Conservation (phyloP, 192 early-diverging fungal genomes). For the Mortierella antarctica region DNA sequence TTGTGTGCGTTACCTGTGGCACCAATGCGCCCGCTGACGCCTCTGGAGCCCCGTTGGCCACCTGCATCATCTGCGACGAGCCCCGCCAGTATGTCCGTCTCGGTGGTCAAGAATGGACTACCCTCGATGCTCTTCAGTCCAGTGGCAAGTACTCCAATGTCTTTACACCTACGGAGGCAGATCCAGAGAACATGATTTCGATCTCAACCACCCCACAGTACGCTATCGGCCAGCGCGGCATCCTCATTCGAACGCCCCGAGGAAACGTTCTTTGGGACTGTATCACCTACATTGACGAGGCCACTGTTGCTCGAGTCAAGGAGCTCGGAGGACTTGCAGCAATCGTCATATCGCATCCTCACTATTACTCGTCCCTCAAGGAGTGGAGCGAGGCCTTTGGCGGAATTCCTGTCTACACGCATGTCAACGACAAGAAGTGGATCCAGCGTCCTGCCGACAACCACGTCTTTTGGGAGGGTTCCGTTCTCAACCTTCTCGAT, state of each 20-base stretch:
- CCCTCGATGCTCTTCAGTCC: slow-evolving; percentile 17
- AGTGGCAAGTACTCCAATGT: slow-evolving; percentile 21
- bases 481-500: slow-evolving; percentile 27
- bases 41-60: slow-evolving; percentile 6
- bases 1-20: slow-evolving; percentile 41
- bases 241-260: slow-evolving; percentile 29
- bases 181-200: slow-evolving; percentile 34
- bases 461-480: slow-evolving; percentile 45
- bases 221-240: slow-evolving; percentile 43
- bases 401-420: slow-evolving; percentile 38
- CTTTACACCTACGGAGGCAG: slow-evolving; percentile 33
- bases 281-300: slow-evolving; percentile 44
- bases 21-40: slow-evolving; percentile 15
- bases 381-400: slow-evolving; percentile 50
- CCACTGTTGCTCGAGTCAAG: slow-evolving; percentile 23
- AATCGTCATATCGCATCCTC: slow-evolving; percentile 48
- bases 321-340: slow-evolving; percentile 34
- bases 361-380: slow-evolving; percentile 34
- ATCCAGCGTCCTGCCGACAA: slow-evolving; percentile 35
- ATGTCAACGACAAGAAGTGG: slow-evolving; percentile 35
- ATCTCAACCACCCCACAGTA: slow-evolving; percentile 21
- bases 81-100: slow-evolving; percentile 39
- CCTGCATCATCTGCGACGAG: slow-evolving; percentile 41
- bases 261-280: slow-evolving; percentile 53
- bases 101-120: slow-evolving; percentile 42